Percentiles rank a stretch among this genome's conserved stretches.
These are phyloP conservation scores for Tetracladium setigerum DNA, from an alignment of 495 filamentous ascomycete genomes.

Conservation along the genomic window DNA sequence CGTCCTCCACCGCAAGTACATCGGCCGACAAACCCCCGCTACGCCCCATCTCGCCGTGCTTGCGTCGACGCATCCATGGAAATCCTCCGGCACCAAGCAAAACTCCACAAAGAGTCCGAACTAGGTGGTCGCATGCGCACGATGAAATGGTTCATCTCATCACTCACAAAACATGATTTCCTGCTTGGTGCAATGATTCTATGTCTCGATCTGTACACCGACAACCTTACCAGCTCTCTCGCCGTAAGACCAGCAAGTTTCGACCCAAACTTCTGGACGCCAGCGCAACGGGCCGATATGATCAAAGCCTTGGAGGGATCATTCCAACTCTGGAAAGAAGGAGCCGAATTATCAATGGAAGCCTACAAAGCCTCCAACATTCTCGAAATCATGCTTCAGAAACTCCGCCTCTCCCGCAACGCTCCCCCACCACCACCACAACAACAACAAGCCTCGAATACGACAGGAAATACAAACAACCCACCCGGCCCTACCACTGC, in stretches of 20 bases:
- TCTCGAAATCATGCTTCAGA: conserved; percentile 70
- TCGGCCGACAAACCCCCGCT: conserved; percentile 65
- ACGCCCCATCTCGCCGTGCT: conserved; percentile 69
- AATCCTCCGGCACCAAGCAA: conserved; percentile 66
- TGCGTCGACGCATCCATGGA: conserved; percentile 76
- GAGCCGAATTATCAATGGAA: conserved; percentile 73
- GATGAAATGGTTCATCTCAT: conserved; percentile 66
- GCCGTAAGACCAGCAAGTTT: conserved; percentile 27
- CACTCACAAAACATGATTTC: conserved; percentile 75
- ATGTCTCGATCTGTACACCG: conserved; percentile 63
- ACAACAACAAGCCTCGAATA: conserved; percentile 22
- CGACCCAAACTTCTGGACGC: conserved; percentile 58
- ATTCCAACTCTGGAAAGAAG: conserved; percentile 68
- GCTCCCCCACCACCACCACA: conserved; percentile 21
- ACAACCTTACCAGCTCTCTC: conserved; percentile 20
- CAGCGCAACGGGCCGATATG: conserved; percentile 70
- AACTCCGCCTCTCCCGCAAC: conserved; percentile 40
- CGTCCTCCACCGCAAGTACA: conserved; percentile 79
- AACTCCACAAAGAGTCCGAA: conserved; percentile 68
- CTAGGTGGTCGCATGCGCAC: conserved; percentile 62
- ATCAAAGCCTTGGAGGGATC: conserved; percentile 61
- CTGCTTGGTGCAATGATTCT: conserved; percentile 86
- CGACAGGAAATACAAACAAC: conserved; percentile 1
- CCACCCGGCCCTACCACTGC: conserved; percentile 7
- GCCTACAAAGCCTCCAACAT: conserved; percentile 77